Evolutionary conservation across 441 rosid species (phyloP).

Genomic region (Daphne laureola): DNA sequence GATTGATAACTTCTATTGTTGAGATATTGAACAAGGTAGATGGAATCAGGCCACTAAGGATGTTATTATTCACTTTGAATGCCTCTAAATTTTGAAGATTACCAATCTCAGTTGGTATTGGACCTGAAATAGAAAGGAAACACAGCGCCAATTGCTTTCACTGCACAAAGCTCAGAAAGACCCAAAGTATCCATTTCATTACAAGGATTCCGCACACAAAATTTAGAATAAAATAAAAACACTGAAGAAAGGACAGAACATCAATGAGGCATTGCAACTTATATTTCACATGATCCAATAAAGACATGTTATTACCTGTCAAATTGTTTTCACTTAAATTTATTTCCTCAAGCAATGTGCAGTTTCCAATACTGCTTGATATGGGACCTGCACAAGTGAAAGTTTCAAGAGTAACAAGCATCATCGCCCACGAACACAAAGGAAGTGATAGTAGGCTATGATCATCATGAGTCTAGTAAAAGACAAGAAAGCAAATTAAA

Average conservation of each 20-base stretch:
- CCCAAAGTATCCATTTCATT: too few relatives aligned
- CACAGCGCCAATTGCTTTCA: too few relatives aligned
- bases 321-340: conserved; percentile 14
- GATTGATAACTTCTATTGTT: background rate
- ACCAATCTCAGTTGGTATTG: conserved; percentile 4
- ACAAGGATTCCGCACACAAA: too few relatives aligned
- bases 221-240: too few relatives aligned
- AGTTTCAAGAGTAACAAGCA: background rate
- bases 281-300: too few relatives aligned
- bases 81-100: background rate
- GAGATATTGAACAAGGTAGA: conserved; percentile 11
- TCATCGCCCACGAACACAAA: background rate
- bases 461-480: background rate
- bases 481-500: too few relatives aligned
- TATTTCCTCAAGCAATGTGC: conserved; percentile 8
- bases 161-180: too few relatives aligned
- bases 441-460: too few relatives aligned
- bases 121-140: conserved; percentile 5
- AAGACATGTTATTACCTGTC: conserved; percentile 7
- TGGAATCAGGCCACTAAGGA: background rate
- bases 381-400: conserved; percentile 8
- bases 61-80: background rate
- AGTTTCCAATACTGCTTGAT: conserved; percentile 14
- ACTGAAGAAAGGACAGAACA: too few relatives aligned
- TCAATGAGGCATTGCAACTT: too few relatives aligned